Evolutionary conservation across 139 green algal genomes (phyloP).

Genomic region (Picochlorum sp.): DNA sequence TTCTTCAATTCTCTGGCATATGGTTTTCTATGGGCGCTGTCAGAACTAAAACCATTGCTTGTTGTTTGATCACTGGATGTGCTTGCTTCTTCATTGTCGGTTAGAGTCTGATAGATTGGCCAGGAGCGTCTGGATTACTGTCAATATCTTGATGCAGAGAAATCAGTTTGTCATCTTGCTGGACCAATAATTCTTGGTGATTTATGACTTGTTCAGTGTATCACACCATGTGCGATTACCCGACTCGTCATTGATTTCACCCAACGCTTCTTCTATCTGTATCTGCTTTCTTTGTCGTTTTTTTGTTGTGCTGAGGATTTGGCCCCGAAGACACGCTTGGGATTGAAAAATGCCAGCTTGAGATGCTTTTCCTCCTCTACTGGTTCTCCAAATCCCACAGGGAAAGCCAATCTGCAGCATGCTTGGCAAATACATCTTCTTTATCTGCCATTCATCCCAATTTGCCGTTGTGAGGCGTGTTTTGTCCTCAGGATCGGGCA

Average conservation of each 20-base stretch:
- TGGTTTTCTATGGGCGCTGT: conserved; percentile 10
- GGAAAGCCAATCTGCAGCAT: conserved; percentile 20
- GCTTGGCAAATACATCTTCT: neutral
- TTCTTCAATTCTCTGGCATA: conserved; percentile 14
- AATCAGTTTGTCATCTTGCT: neutral
- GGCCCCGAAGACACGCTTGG: neutral
- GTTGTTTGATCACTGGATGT: conserved; percentile 7
- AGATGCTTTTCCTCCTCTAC: neutral
- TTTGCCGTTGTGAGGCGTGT: conserved; percentile 38
- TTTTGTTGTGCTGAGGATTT: neutral
- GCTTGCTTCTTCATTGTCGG: conserved; percentile 7
- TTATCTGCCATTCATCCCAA: conserved; percentile 52
- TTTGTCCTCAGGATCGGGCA: conserved; percentile 30
- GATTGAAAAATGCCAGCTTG: neutral
- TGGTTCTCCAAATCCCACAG: neutral
- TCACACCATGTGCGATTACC: neutral
- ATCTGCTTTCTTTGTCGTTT: neutral
- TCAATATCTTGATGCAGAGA: neutral
- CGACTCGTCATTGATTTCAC: neutral
- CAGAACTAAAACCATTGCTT: conserved; percentile 9
- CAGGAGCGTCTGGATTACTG: neutral
- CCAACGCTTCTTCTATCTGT: neutral
- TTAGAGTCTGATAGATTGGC: conserved; percentile 7
- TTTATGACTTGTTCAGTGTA: neutral
- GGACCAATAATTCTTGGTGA: neutral